phyloP scores from a whole-genome alignment of 805 yeast species.

The Pichia phayaonensis region DNA sequence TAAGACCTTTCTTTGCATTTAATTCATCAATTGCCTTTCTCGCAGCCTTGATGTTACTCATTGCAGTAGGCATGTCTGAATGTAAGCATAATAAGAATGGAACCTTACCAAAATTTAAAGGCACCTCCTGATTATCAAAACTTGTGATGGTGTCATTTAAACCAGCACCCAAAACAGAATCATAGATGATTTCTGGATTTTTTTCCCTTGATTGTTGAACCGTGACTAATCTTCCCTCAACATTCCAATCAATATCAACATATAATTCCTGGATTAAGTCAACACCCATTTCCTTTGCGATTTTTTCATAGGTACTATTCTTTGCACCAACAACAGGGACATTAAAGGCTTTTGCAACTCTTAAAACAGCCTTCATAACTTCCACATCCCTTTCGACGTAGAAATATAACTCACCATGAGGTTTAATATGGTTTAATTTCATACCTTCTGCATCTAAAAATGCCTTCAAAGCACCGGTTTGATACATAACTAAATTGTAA shows the following conservation, averaged over 20 bases:
- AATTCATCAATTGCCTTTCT: conserved; percentile 27
- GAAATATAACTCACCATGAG: conserved; percentile 34
- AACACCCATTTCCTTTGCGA: conserved; percentile 28
- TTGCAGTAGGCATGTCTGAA: conserved; percentile 32
- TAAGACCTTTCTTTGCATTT: conserved; percentile 10
- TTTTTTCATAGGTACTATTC: conserved; percentile 23
- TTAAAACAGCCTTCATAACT: conserved; percentile 30
- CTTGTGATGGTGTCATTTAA: conserved; percentile 19
- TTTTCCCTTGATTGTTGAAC: conserved; percentile 26
- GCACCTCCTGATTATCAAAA: conserved; percentile 19
- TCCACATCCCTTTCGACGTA: conserved; percentile 31
- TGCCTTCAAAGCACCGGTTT: conserved; percentile 33
- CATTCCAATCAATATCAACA: conserved; percentile 29
- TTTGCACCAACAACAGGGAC: conserved; percentile 34
- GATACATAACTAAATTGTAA: conserved; percentile 30
- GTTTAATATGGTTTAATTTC: conserved; percentile 29
- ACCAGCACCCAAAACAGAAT: conserved; percentile 25
- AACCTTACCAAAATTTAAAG: conserved; percentile 22
- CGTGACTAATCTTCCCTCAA: conserved; percentile 26
- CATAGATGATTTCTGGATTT: conserved; percentile 22
- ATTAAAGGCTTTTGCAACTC: conserved; percentile 29
- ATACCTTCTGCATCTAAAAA: conserved; percentile 31
- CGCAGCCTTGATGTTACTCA: conserved; percentile 27
- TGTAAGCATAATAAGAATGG: conserved; percentile 31
- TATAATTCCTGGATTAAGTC: conserved; percentile 32